These are phyloP conservation scores for Lupinus albus DNA, from an alignment of 306 rosid species.

Conservation along the genomic window DNA sequence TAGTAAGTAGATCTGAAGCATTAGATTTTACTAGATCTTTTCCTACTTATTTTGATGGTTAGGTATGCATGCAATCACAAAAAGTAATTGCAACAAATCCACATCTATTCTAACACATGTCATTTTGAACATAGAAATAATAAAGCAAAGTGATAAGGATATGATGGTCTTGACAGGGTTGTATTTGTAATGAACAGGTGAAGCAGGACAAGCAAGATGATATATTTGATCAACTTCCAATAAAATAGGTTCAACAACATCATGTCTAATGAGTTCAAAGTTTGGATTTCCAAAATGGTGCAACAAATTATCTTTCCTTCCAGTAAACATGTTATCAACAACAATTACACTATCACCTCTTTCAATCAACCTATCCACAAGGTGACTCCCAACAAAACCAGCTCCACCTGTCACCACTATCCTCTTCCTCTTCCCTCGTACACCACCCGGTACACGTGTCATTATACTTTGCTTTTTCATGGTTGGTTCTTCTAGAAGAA, in stretches of 20 bases:
- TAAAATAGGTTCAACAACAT: conserved; percentile 82
- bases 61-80: too few relatives aligned
- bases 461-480: too few relatives aligned
- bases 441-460: not conserved
- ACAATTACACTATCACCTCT: conserved; percentile 86
- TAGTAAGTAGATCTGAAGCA: too few relatives aligned
- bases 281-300: conserved; percentile 81
- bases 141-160: conserved; percentile 45
- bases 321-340: conserved; percentile 83
- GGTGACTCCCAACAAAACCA: conserved; percentile 94
- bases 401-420: conserved; percentile 91
- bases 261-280: conserved; percentile 90
- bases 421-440: conserved; percentile 44
- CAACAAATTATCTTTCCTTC: conserved; percentile 70
- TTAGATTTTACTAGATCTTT: too few relatives aligned
- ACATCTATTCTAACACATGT: too few relatives aligned
- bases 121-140: too few relatives aligned
- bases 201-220: conserved; percentile 94
- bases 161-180: conserved; percentile 96
- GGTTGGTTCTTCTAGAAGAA: conserved; percentile 46
- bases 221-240: conserved; percentile 95
- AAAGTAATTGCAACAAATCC: too few relatives aligned
- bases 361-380: conserved; percentile 83
- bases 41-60: too few relatives aligned
- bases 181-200: conserved; percentile 94